Percentiles rank a stretch among this genome's conserved stretches.
Conservation (phyloP, 345 rosid genomes). For the Streptanthus diversifolius region DNA sequence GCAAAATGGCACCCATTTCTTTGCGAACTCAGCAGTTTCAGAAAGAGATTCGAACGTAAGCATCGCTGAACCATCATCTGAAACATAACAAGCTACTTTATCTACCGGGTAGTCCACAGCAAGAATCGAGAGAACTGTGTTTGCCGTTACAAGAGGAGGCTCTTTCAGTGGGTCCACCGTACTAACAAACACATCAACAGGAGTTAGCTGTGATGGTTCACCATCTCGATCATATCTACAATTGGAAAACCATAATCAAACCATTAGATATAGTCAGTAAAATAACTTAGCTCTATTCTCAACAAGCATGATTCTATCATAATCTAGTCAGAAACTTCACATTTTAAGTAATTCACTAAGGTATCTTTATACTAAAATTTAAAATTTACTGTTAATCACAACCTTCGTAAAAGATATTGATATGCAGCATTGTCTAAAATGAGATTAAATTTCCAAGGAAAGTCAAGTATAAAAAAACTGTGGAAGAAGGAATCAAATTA, state of each 20-base stretch:
- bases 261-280: neutral
- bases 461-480: neutral
- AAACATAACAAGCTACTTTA: slow-evolving; percentile 98
- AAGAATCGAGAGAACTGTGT: slow-evolving; percentile 96
- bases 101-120: slow-evolving; percentile 98
- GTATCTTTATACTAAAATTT: neutral
- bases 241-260: slow-evolving; percentile 19
- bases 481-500: neutral
- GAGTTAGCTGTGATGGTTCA: slow-evolving; percentile 92
- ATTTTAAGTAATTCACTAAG: neutral
- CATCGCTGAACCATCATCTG: slow-evolving; percentile 99
- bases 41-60: slow-evolving; percentile 96
- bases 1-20: slow-evolving; percentile 99
- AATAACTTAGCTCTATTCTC: neutral
- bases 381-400: neutral
- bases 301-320: neutral
- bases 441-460: neutral
- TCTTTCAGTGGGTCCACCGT: slow-evolving; percentile 99
- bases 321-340: slow-evolving; percentile 7
- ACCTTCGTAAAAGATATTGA: neutral
- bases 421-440: neutral
- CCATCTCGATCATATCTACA: slow-evolving; percentile 94
- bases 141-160: slow-evolving; percentile 95
- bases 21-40: slow-evolving; percentile 98
- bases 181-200: slow-evolving; percentile 97